Base-by-base conservation (phyloP, 2,329 filamentous ascomycete species). In the Didymella segeticola region DNA sequence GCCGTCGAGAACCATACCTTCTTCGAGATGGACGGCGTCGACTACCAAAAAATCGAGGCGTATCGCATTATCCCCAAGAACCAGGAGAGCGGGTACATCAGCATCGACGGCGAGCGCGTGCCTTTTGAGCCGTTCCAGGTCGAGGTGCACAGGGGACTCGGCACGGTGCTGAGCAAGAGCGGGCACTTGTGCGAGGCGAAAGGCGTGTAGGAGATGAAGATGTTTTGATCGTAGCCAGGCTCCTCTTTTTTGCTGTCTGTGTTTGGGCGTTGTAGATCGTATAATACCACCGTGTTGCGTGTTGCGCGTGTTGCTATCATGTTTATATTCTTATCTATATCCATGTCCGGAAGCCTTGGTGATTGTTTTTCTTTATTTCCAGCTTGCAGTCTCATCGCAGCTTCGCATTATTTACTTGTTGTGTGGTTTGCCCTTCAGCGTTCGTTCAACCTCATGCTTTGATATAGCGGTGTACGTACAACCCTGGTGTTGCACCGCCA, bases 41-140 rank as follows among this genome's bases (percentile, higher is more conserved):
- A 83, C 25, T 93, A 97, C 74, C 85, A 87, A 65, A 99, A 99
- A 74, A 83, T 97, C 4, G 83, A 84, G n/a, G 95, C 89, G 0
- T 97, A 95, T 71, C 84, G 95, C 34, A 88, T 99, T 58, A 87
- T 88, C 3, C 95, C 95, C 0, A 86, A 85, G 17, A 61, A 88
- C 58, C 68, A 71, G 43, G 60, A 60, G n/a, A 62, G 66, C 14
- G 93, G 93, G 1, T 95, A 90, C 72, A 96, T 99, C 71, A 96
- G 91, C 72, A 91, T 99, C 61, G 95, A 98, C 69, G 95, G 95
- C 30, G 95, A 99, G 77, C 83, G 84, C 47, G 82, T 96, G 2
- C 89, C 91, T 0, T 98, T 96, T 71, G 88, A 88, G 64, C 89
- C 91, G 0, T 96, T 97, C 71, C 95, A 99, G 78, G 91, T 88